A percentile compares a stretch with the other conserved stretches of the same genome.
Evolutionary conservation across 1,139 yeast species (phyloP).

Genomic region (Candida sanyaensis): DNA sequence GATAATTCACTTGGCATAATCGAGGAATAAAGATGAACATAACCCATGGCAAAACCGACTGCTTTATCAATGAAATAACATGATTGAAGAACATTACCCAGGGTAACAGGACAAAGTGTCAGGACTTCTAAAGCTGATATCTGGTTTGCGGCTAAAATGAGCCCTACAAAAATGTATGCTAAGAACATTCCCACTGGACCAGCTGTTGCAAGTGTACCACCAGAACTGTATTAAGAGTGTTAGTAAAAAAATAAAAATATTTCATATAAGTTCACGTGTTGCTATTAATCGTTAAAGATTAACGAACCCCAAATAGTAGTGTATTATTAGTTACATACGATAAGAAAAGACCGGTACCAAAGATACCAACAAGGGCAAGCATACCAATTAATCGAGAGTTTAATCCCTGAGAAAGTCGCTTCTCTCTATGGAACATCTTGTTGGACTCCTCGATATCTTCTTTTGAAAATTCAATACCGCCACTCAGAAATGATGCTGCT

Average conservation of each 20-base stretch:
- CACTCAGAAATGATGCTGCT: neutral
- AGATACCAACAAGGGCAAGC: slow-evolving; percentile 30
- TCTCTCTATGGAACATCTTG: slow-evolving; percentile 12
- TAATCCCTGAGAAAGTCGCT: slow-evolving; percentile 14
- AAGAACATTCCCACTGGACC: slow-evolving; percentile 22
- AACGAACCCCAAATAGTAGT: neutral
- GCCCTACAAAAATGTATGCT: slow-evolving; percentile 20
- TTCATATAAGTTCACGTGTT: no score
- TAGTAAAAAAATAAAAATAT: neutral
- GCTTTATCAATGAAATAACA: slow-evolving; percentile 28
- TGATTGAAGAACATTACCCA: slow-evolving; percentile 26
- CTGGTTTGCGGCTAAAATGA: slow-evolving; percentile 21
- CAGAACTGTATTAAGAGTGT: slow-evolving; percentile 11
- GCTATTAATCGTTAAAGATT: no score
- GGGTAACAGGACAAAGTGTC: slow-evolving; percentile 29
- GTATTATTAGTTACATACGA: neutral
- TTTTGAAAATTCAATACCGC: slow-evolving; percentile 1
- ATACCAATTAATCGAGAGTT: slow-evolving; percentile 31
- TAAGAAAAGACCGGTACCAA: slow-evolving; percentile 24
- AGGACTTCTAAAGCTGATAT: slow-evolving; percentile 28
- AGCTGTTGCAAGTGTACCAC: slow-evolving; percentile 17
- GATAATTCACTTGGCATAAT: slow-evolving; percentile 25
- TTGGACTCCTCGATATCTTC: slow-evolving; percentile 7
- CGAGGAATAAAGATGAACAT: slow-evolving; percentile 18
- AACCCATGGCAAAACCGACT: slow-evolving; percentile 27